phyloP scores from a whole-genome alignment of 495 filamentous ascomycete genomes.

The Terfezia boudieri region DNA sequence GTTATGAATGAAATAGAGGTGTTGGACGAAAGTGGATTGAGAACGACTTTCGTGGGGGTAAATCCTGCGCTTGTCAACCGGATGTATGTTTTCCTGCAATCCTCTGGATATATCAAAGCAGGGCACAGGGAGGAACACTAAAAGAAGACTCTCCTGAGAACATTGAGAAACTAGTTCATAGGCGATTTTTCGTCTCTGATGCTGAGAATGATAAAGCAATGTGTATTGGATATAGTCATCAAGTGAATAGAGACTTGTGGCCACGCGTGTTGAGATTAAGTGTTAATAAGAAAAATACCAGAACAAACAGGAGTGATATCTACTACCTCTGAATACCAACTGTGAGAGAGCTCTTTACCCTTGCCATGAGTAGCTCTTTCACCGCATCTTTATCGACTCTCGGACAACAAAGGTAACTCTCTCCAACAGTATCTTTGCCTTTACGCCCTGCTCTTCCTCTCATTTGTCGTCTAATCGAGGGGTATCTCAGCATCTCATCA shows the following conservation, averaged over 20 bases:
- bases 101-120: constrained; percentile 13
- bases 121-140: constrained; percentile 45
- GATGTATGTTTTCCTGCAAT: constrained; percentile 30
- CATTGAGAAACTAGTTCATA: constrained; percentile 39
- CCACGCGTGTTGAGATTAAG: constrained; percentile 44
- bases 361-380: constrained; percentile 44
- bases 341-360: background rate
- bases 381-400: constrained; percentile 46
- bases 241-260: constrained; percentile 22
- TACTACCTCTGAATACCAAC: too few relatives aligned
- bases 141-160: constrained; percentile 41
- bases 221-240: constrained; percentile 30
- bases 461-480: constrained; percentile 46
- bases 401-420: constrained; percentile 59
- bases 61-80: constrained; percentile 47
- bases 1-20: constrained; percentile 48
- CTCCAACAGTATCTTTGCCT: constrained; percentile 59
- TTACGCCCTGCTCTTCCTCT: constrained; percentile 63
- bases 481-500: constrained; percentile 4
- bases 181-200: constrained; percentile 62
- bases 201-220: constrained; percentile 39
- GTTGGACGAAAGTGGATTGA: constrained; percentile 46
- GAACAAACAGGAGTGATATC: too few relatives aligned
- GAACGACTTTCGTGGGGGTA: constrained; percentile 46
- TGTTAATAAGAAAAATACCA: background rate